These are phyloP conservation scores for Saccharomycopsis selenospora DNA, from an alignment of 805 yeast species.

Conservation along the genomic window DNA sequence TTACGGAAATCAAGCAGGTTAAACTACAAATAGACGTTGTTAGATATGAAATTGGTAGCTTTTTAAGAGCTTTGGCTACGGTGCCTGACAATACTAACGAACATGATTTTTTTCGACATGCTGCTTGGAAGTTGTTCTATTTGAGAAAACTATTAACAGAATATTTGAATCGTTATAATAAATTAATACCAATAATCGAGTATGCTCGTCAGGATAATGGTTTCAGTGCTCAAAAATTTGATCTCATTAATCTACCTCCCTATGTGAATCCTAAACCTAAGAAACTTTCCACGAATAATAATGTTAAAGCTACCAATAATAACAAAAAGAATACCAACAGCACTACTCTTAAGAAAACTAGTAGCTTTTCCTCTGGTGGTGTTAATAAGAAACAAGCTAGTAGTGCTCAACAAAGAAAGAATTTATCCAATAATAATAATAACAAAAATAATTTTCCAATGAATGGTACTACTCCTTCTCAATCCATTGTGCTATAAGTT, in stretches of 20 bases:
- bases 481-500: background rate
- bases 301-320: background rate
- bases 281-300: background rate
- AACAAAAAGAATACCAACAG: background rate
- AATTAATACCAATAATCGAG: constrained; percentile 61
- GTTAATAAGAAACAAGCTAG: background rate
- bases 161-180: constrained; percentile 35
- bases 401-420: background rate
- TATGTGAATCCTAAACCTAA: background rate
- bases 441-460: background rate
- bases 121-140: constrained; percentile 13
- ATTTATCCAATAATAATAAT: background rate
- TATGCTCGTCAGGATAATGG: constrained; percentile 18
- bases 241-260: background rate
- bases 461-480: background rate
- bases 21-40: constrained; percentile 18
- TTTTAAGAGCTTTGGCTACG: constrained; percentile 11
- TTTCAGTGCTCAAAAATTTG: constrained; percentile 7
- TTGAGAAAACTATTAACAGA: constrained; percentile 10
- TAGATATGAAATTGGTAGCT: constrained; percentile 16
- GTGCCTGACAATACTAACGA: constrained; percentile 14
- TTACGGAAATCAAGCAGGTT: constrained; percentile 9
- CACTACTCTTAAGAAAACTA: no score
- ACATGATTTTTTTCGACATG: constrained; percentile 10
- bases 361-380: no score